These are phyloP conservation scores for Scedosporium aurantiacum DNA, from an alignment of 2,329 filamentous ascomycete genomes.

Conservation along the genomic window DNA sequence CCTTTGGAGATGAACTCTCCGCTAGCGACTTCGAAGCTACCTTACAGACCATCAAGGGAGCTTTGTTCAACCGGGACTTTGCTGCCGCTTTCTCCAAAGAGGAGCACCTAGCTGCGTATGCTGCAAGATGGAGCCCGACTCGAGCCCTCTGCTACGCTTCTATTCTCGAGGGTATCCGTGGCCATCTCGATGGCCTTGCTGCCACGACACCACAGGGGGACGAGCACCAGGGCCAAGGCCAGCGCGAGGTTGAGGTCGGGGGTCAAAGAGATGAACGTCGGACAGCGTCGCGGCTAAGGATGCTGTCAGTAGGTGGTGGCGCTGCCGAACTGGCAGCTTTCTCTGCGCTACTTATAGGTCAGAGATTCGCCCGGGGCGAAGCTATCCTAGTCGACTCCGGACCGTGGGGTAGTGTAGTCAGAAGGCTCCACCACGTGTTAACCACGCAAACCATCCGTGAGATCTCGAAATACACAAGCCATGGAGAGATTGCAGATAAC, in stretches of 20 bases:
- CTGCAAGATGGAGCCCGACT: conserved; percentile 80
- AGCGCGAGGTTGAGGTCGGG: too few relatives aligned
- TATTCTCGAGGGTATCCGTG: conserved; percentile 31
- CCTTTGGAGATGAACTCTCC: conserved; percentile 43
- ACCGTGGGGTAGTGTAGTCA: conserved; percentile 58
- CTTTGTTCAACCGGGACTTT: conserved; percentile 82
- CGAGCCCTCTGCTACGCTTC: conserved; percentile 70
- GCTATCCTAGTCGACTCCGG: conserved; percentile 71
- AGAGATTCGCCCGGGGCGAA: conserved; percentile 16
- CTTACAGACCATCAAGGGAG: conserved; percentile 74
- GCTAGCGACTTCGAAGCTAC: conserved; percentile 37
- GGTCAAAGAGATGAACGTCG: conserved; percentile 1
- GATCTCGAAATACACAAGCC: conserved; percentile 42
- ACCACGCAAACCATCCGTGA: conserved; percentile 31
- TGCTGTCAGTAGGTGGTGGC: conserved; percentile 44
- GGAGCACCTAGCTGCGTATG: conserved; percentile 70
- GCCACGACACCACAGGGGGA: background rate
- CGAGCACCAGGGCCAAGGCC: too few relatives aligned
- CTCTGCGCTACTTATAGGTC: conserved; percentile 28
- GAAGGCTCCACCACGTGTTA: conserved; percentile 45
- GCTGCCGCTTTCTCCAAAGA: conserved; percentile 61
- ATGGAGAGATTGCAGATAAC: conserved; percentile 32
- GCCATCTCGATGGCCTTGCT: conserved; percentile 12
- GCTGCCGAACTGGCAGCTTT: conserved; percentile 51
- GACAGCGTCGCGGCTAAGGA: conserved; percentile 18